Evolutionary conservation across 2,329 filamentous ascomycete genomes (phyloP), one percentile per base, ranked within the genome.

Genomic region (Thelonectria rubi): DNA sequence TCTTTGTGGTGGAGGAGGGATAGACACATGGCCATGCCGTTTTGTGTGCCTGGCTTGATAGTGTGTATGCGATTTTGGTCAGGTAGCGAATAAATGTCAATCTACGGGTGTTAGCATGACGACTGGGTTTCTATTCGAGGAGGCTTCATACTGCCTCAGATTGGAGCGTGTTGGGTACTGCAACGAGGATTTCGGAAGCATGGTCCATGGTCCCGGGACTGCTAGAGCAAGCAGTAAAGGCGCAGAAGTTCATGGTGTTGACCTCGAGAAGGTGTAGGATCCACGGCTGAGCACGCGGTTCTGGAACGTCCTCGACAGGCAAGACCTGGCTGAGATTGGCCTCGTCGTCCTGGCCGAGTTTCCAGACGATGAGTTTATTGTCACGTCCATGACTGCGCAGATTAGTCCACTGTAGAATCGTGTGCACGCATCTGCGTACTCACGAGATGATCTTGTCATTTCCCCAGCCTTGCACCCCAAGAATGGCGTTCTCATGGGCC

Each of bases 191-290:
- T 59, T 82, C 80, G 9, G 78, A 72, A 3, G 67, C 64, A 2
- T 68, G 56, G 4, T 71, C 64, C 11, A 71, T 54, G 39, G 63
- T 30, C 18, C 63, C 65, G 7, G 76, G 69, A 8, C 63, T 62
- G 45, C 77, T 73, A 61, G 80, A 62, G 73, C 89, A 89, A 63
- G 84, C 83, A 2, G 90, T 84, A 75, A 97, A 97, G 2, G 91
- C 85, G 74, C 95, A 99, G 75, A 98, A 99, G 74, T 98, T 99
- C 79, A 98, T 86, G 1, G 94, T 93, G 73, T 97, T 97, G 45
- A 98, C 93, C 5, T 91, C 83, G 5, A 99, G 80, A 4, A 91
- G 85, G 76, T 97, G 87, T 20, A 97, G 77, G n/a, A 97, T 80
- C 93, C 92, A 97, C 30, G 95, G 95, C 70, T 89, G 84, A 17